Evolutionary conservation across 129 eudicot species (phyloP), one percentile per base, ranked within the genome.

Genomic region (Tanacetum coccineum): DNA sequence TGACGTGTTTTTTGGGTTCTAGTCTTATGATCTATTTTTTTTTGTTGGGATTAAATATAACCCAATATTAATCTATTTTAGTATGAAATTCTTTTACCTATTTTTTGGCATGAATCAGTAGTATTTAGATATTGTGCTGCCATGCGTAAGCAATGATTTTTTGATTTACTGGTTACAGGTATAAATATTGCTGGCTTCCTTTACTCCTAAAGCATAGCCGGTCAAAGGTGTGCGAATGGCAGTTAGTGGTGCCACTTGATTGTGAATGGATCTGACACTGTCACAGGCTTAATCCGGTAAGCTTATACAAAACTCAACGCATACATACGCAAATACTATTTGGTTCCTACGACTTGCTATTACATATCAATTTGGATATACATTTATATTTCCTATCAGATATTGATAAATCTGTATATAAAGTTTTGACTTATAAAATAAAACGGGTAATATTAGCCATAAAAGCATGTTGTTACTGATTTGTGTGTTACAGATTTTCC

Each of bases 241-340:
- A 62, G 39, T 62, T 82, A 59, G 81, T 78, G 28, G 87, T 78
- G 49, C 83, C 83, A 14, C 58, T 77, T 10, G 86, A 81, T 55
- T 81, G 86, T 70, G 86, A 81, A 69, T 81, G 86, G 82, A 65
- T 78, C 53, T 78, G 87, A 83, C 87, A 82, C 55, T 78, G 83
- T 58, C 87, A 82, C 47, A 66, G 79, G 69, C 83, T 82, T 26
- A 82, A 66, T 68, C 87, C 81, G 59, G 87, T 82, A 74, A 56
- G 63, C 62, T 70, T 30, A 26, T n/a, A 42, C 19, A 11, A 47
- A 30, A 50, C 52, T 49, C 15, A 22, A 15, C 0, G 26, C 14
- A 10, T 50, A 17, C 3, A 22, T 66, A 26, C 4, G 2, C 10
- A 2, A 13, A 50, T 19, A 50, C 32, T 11, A n/a, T 10, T 11